Conservation (phyloP, 768 basidiomycete genomes). For the Psilocybe cubensis region DNA sequence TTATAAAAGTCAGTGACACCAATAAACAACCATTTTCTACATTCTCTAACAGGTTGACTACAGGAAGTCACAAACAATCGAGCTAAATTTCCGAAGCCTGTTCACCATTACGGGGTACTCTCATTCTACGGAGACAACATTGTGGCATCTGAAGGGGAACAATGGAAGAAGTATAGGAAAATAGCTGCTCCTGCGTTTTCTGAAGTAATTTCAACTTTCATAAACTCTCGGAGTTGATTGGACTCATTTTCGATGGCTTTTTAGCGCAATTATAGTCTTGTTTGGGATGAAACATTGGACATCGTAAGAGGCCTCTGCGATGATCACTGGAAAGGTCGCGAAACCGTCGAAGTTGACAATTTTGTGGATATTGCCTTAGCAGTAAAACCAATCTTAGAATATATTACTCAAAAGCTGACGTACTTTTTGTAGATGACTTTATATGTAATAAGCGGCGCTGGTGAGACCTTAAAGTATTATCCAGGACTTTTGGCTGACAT, state of each 20-base stretch:
- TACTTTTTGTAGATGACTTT: constrained; percentile 46
- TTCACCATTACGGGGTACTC: constrained; percentile 46
- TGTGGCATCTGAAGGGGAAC: constrained; percentile 60
- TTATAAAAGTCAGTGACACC: constrained; percentile 37
- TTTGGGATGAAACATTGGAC: constrained; percentile 47
- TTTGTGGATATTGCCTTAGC: constrained; percentile 54
- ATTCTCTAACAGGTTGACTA: neutral
- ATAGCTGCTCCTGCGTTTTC: constrained; percentile 65
- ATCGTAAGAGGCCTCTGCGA: constrained; percentile 45
- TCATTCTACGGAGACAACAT: constrained; percentile 62
- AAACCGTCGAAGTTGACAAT: constrained; percentile 45
- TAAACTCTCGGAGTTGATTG: neutral
- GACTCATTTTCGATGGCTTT: neutral
- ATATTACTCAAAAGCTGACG: constrained; percentile 11
- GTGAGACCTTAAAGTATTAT: too few relatives aligned
- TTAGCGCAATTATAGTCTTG: constrained; percentile 48
- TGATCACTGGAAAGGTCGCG: constrained; percentile 47
- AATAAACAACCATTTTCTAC: neutral
- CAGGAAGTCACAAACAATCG: constrained; percentile 54
- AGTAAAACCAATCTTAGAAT: constrained; percentile 30
- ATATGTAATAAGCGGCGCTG: constrained; percentile 56
- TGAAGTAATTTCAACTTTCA: constrained; percentile 41
- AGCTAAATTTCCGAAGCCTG: constrained; percentile 58
- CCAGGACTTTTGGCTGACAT: constrained; percentile 18
- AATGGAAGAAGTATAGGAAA: constrained; percentile 67